These are phyloP conservation scores for Dictyostelium brefeldianum DNA, from an alignment of 78 protist species.

Conservation along the genomic window DNA sequence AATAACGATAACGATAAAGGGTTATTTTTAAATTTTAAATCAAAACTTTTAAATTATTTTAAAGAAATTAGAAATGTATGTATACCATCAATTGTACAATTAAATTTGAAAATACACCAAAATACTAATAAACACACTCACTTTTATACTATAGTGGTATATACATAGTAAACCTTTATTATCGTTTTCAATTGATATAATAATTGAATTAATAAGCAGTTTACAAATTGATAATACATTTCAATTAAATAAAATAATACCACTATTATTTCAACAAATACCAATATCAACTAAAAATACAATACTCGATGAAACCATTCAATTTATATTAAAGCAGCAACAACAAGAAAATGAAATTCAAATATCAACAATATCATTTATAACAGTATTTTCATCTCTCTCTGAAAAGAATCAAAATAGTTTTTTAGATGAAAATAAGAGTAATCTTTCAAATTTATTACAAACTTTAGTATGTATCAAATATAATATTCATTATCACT, in stretches of 20 bases:
- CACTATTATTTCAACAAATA: not conserved
- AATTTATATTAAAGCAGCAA: not conserved
- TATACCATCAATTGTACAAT: not conserved
- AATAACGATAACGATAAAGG: not conserved
- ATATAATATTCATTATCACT: no score
- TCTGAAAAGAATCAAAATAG: constrained; percentile 10
- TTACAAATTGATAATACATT: no score
- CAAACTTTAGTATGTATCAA: not conserved
- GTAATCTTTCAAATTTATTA: not conserved
- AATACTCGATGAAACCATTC: not conserved
- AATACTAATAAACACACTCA: not conserved
- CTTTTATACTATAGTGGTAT: not conserved
- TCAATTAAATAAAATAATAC: not conserved
- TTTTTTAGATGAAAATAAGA: not conserved
- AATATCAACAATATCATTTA: not conserved
- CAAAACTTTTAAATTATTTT: not conserved
- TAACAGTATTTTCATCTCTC: not conserved
- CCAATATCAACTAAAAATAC: not conserved
- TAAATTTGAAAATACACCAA: not conserved
- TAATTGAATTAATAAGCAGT: not conserved
- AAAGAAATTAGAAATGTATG: not conserved
- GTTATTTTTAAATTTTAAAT: not conserved
- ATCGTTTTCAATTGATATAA: not conserved
- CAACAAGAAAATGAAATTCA: not conserved
- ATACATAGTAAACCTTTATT: not conserved